These are phyloP conservation scores for Sporothrix variecibatus DNA, from an alignment of 2,329 filamentous ascomycete species.

Conservation along the genomic window DNA sequence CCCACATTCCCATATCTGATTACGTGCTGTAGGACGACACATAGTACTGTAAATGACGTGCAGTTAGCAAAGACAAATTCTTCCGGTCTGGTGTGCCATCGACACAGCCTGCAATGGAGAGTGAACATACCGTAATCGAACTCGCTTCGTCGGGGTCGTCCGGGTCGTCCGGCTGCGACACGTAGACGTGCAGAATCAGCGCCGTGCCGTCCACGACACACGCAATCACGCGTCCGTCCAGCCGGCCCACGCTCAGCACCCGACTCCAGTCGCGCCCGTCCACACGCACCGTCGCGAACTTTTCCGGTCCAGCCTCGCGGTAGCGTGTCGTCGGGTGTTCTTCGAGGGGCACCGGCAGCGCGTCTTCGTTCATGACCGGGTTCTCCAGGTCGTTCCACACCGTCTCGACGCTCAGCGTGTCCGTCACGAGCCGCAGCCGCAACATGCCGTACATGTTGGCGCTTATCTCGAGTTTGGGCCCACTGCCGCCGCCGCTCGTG, in stretches of 20 bases:
- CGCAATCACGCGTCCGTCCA: conserved; percentile 90
- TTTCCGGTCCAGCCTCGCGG: conserved; percentile 72
- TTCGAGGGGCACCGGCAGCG: conserved; percentile 70
- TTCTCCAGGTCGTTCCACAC: conserved; percentile 85
- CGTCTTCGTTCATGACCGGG: conserved; percentile 78
- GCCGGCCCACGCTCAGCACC: conserved; percentile 86
- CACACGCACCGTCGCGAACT: conserved; percentile 86
- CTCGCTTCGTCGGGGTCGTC: conserved; percentile 61
- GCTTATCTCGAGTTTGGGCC: conserved; percentile 76
- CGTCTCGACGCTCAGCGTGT: conserved; percentile 81
- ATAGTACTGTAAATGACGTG: conserved; percentile 39
- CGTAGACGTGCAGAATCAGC: conserved; percentile 79
- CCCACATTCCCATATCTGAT: conserved; percentile 2
- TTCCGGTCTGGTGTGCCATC: neutral
- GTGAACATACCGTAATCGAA: conserved; percentile 69
- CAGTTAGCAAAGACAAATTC: neutral
- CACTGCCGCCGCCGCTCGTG: conserved; percentile 22
- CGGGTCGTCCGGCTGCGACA: conserved; percentile 69
- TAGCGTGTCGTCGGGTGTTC: conserved; percentile 83
- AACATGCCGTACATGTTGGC: conserved; percentile 95
- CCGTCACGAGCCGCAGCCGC: conserved; percentile 76
- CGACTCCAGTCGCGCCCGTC: conserved; percentile 93
- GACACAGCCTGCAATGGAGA: neutral
- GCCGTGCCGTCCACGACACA: conserved; percentile 83
- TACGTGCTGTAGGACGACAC: conserved; percentile 43